Conservation (phyloP, 768 basidiomycete species). For the Suillus brevipes region DNA sequence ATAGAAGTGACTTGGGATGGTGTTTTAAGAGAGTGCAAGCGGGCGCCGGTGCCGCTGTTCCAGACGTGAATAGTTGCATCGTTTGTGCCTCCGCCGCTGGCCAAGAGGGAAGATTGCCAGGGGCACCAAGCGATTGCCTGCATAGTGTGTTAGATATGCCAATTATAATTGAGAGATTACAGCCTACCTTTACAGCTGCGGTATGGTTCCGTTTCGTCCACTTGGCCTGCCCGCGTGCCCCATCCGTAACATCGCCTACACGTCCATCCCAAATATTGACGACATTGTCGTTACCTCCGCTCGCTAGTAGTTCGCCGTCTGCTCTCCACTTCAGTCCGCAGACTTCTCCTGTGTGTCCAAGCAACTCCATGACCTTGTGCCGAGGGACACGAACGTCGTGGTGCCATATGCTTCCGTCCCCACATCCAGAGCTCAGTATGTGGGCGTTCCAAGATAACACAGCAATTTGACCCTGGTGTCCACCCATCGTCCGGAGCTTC, state of each 20-base stretch:
- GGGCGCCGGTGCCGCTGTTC: constrained; percentile 91
- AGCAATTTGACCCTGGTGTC: constrained; percentile 83
- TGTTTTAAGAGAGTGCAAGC: constrained; percentile 83
- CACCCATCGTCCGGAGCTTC: constrained; percentile 87
- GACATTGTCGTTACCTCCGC: constrained; percentile 96
- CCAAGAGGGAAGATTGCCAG: constrained; percentile 90
- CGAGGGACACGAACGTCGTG: constrained; percentile 88
- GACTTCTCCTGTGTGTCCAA: constrained; percentile 90
- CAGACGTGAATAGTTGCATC: constrained; percentile 90
- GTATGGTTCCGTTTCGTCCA: constrained; percentile 93
- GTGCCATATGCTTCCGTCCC: constrained; percentile 94
- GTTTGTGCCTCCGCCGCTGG: constrained; percentile 92
- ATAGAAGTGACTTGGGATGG: constrained; percentile 92
- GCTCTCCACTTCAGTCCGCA: constrained; percentile 89
- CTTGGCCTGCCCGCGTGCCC: constrained; percentile 62
- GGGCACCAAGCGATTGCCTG: constrained; percentile 97
- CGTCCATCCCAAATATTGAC: constrained; percentile 97
- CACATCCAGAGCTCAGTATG: constrained; percentile 83
- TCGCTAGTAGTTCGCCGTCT: constrained; percentile 89
- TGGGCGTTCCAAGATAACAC: constrained; percentile 87
- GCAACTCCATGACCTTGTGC: constrained; percentile 88
- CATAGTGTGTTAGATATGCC: constrained; percentile 6
- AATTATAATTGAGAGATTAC: neutral
- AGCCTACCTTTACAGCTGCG: constrained; percentile 71
- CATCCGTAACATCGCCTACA: constrained; percentile 50